Base-by-base conservation (phyloP, 805 yeast genomes). In the Saccharomycopsis sp. region DNA sequence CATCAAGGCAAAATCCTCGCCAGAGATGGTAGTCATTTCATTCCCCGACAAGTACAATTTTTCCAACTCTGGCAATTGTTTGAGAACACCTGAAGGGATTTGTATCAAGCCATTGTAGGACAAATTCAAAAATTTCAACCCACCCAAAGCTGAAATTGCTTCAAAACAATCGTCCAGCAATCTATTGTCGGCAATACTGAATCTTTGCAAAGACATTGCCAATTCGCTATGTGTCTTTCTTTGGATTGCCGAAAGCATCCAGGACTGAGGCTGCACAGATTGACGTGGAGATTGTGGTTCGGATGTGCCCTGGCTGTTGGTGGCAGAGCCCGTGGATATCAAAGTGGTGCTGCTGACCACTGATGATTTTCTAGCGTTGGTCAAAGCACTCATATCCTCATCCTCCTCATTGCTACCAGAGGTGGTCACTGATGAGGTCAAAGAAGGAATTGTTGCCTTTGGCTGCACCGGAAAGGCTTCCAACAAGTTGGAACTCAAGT, bases 41-140 rank as follows among this genome's bases (percentile, higher is more conserved):
- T 89, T 92, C 35, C 98, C 98, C 0, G 95, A 80, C 22, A 89
- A 56, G 54, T 73, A 85, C 6, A 92, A 63, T 48, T 75, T 84
- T 4, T 69, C 69, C 47, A 92, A 61, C 23, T 65, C 63, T 1
- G 67, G 61, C 46, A 84, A 62, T 33, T 78, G 68, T 22, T 73
- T 60, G 9, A 84, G 55, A 2, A 77, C 74, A n/a, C 94, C 85
- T 15, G 65, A 59, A 0, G 96, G 94, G 20, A 89, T 73, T 51
- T 89, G 97, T 26, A 80, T 62, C 23, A 92, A 59, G 48, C 79
- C 88, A 53, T 92, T 92, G 58, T 89, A 89, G 0, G 95, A 75
- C 41, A 92, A 58, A 52, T 89, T 87, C 50, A 92, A 64, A 1
- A 69, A 57, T 44, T 70, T 72, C 48, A 92, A 60, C 37, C 77